These are phyloP conservation scores for Leccinum subrobustum DNA, from an alignment of 1,284 basidiomycete genomes.

Conservation along the genomic window DNA sequence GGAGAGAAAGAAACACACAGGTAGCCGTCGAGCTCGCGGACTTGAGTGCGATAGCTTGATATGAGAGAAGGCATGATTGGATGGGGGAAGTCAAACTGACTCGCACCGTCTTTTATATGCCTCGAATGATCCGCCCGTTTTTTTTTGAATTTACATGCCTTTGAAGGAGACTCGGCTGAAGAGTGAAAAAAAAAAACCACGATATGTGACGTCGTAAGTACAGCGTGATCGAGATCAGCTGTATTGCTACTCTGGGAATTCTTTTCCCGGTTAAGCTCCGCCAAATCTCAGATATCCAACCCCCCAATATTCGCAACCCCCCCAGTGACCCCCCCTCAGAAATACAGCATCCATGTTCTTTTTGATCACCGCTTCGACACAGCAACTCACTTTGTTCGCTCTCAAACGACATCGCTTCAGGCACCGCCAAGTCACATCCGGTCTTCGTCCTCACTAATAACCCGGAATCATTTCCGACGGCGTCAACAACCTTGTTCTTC, in stretches of 20 bases:
- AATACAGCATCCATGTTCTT: neutral
- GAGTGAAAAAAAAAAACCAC: constrained; percentile 4
- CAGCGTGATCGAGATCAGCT: constrained; percentile 9
- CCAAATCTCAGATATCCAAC: constrained; percentile 10
- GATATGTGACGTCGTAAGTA: constrained; percentile 11
- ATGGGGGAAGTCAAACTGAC: neutral
- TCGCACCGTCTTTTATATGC: constrained; percentile 9
- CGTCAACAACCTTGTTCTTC: neutral
- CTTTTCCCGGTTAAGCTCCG: constrained; percentile 6
- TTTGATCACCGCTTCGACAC: neutral
- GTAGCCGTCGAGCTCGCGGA: constrained; percentile 53
- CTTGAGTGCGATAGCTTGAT: constrained; percentile 47
- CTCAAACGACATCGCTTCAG: neutral
- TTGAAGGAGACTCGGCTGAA: neutral
- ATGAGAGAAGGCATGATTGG: constrained; percentile 37
- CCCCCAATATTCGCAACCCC: constrained; percentile 1
- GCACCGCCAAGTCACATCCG: neutral
- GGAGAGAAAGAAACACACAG: constrained; percentile 39
- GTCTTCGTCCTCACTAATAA: neutral
- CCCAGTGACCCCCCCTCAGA: constrained; percentile 1
- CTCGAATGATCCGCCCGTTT: constrained; percentile 15
- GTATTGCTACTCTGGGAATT: neutral
- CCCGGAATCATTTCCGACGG: neutral
- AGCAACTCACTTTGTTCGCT: neutral
- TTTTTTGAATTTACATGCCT: neutral